Conservation (phyloP, 495 filamentous ascomycete species). For the Penicillium ochrochloron region DNA sequence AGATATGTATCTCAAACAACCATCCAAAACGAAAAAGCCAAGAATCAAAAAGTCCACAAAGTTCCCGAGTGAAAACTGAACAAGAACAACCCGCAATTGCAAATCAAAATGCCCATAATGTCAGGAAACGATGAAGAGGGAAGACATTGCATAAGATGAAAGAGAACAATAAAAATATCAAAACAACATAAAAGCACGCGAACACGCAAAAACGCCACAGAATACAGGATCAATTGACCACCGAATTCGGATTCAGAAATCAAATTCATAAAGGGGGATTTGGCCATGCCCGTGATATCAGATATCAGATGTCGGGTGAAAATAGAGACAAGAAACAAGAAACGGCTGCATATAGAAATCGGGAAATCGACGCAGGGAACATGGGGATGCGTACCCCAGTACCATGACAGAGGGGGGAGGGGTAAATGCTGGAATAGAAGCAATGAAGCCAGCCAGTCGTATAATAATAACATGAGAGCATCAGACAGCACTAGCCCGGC, state of each 20-base stretch:
- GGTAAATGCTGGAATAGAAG: background rate
- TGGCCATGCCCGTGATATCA: slow-evolving; percentile 10
- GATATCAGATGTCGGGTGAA: slow-evolving; percentile 1
- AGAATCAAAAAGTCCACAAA: background rate
- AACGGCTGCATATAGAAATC: background rate
- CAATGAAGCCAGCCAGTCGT: background rate
- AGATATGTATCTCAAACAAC: slow-evolving; percentile 26
- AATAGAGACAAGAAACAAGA: slow-evolving; percentile 11
- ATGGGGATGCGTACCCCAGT: background rate
- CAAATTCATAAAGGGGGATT: slow-evolving; percentile 2
- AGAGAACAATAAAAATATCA: background rate
- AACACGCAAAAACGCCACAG: background rate
- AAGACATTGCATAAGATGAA: slow-evolving; percentile 8
- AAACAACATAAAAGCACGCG: background rate
- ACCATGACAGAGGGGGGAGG: background rate
- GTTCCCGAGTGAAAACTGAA: background rate
- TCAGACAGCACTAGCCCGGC: slow-evolving; percentile 1
- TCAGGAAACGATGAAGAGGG: background rate
- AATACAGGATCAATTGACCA: slow-evolving; percentile 1
- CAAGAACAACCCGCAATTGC: background rate
- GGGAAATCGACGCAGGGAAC: slow-evolving; percentile 8
- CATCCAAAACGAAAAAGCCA: slow-evolving; percentile 13
- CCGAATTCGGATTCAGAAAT: slow-evolving; percentile 1
- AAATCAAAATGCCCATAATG: slow-evolving; percentile 15
- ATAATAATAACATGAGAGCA: background rate